Evolutionary conservation across 2,329 filamentous ascomycete genomes (phyloP), one percentile per base, ranked within the genome.

Genomic region (Tolypocladium guangdongense): DNA sequence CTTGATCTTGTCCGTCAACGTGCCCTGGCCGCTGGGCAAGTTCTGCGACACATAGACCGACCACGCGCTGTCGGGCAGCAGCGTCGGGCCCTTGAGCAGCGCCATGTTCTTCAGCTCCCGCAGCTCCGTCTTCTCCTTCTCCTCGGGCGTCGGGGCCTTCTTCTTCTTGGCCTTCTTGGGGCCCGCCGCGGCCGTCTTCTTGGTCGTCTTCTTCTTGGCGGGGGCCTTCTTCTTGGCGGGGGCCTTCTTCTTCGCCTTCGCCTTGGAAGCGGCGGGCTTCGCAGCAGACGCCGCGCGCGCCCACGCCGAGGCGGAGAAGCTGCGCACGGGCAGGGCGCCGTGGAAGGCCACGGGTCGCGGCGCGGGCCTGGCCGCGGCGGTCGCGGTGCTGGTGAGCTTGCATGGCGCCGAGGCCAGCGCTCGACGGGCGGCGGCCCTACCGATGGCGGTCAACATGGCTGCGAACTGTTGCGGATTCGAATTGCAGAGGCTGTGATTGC

Each of bases 401-500:
- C 58, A 54, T n/a, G 62, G 54, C 45, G 59, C 52, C 41, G 59
- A 50, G 52, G 59, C 55, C 49, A 64, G 58, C 51, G 64, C 59
- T 58, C 71, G 71, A 62, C 65, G 66, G 55, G 66, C 63, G 52
- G 69, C 68, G 52, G 64, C 67, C 57, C 72, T 68, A 57, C 68
- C 68, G 57, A 75, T 62, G 33, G 68, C 65, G 51, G 68, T 70
- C 56, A 77, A 62, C 74, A 77, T 78, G 54, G 55, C 60, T 46
- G 52, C 41, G 45, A 10, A 4, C n/a, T 37, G 35, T 38, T 24
- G 52, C 14, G 37, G 11, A 43, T 46, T 7, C 43, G 20, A 46
- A 20, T n/a, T 11, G 27, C 4, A 46, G 27, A 32, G 24, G 27
- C 10, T 32, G 27, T 20, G 3, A 4, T 33, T 20, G 43, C 43